Percentiles rank a stretch among this genome's conserved stretches.
Conservation (phyloP, 2,329 filamentous ascomycete species). For the Gremmenia infestans region DNA sequence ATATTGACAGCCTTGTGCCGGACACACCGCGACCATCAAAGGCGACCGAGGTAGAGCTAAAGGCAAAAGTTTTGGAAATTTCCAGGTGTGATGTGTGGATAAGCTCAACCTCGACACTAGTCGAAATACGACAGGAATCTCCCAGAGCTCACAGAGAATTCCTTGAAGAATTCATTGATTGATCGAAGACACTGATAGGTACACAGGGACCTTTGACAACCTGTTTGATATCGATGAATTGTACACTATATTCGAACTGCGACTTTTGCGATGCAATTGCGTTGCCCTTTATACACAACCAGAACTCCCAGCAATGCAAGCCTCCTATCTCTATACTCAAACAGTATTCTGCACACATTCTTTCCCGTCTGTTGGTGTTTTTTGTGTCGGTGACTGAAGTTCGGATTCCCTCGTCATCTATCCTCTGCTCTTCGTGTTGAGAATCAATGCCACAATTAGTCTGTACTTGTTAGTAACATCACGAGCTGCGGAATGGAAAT, state of each 20-base stretch:
- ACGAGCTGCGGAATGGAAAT: background rate
- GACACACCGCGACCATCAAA: no score
- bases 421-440: constrained; percentile 68
- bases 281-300: constrained; percentile 21
- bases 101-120: background rate
- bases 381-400: background rate
- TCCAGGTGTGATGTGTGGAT: no score
- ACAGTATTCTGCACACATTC: constrained; percentile 16
- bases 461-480: constrained; percentile 39
- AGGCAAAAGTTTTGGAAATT: no score
- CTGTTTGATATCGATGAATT: constrained; percentile 1
- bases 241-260: constrained; percentile 22
- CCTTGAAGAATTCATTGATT: background rate
- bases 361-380: background rate
- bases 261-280: constrained; percentile 5
- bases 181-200: background rate
- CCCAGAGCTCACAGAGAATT: background rate
- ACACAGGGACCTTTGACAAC: background rate
- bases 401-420: constrained; percentile 10
- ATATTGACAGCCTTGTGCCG: background rate
- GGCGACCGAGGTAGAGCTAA: no score
- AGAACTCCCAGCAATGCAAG: constrained; percentile 31
- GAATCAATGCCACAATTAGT: constrained; percentile 85
- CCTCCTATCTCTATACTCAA: constrained; percentile 21
- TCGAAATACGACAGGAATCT: background rate